Base-by-base conservation (phyloP, 306 rosid species). In the Luffa acutangula region DNA sequence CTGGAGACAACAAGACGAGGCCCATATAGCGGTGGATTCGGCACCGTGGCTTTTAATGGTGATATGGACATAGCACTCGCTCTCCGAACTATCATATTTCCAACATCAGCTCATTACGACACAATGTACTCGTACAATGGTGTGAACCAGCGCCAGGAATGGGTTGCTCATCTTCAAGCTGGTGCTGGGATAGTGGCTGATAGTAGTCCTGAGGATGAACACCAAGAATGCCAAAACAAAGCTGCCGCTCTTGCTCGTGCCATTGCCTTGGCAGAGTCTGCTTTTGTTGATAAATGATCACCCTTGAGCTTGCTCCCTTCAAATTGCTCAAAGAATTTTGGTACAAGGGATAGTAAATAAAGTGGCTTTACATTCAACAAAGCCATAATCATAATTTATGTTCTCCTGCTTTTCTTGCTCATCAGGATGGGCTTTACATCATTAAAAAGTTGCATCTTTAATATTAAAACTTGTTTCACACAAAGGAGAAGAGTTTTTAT, bases 101-200 rank as follows among this genome's bases (percentile, higher is more conserved):
- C 97, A 37, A 89, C 92, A 6, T 88, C 85, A 80, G 15, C 82
- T 18, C 84, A 89, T 78, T 86, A 89, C 0, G 97, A 93, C 85
- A 90, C 97, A 34, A 87, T 89, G 91, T 89, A 87, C 89, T 90
- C 88, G 0, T 91, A 91, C 90, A 89, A 81, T 81, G 82, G 88
- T 76, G 76, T 45, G 13, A 56, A 72, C 84, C 75, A 7, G 39
- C 92, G 92, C 53, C 85, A 20, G 0, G 89, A 93, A 83, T 93
- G 98, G 98, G 83, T 93, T 3, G 97, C 93, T 37, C 77, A 93
- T 83, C 97, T 89, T 77, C 97, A 93, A 85, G 91, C 93, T 17
- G 98, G 97, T 54, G 98, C 97, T 4, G 98, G 97, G 3, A 83
- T 93, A 39, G 98, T 93, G 54, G 98, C 95, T 67, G 97, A 93